Conservation (phyloP, 2,329 filamentous ascomycete species). For the Fusarium sp. region DNA sequence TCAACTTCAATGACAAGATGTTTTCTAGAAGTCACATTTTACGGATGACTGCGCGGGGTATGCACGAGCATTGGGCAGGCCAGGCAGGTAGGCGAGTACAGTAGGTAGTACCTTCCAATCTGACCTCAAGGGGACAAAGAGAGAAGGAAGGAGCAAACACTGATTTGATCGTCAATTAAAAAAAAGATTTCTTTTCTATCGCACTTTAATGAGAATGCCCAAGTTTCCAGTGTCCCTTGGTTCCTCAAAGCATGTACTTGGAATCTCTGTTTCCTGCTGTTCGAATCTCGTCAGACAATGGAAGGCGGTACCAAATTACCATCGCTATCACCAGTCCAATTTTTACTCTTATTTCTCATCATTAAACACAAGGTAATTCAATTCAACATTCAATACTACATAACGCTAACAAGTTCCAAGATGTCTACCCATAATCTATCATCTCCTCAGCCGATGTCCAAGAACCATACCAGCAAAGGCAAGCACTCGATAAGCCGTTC, state of each 20-base stretch:
- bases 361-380: neutral
- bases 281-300: neutral
- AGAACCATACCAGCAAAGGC: constrained; percentile 49
- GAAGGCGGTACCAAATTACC: neutral
- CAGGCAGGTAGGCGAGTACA: neutral
- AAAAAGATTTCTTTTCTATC: neutral
- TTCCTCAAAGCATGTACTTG: neutral
- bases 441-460: constrained; percentile 40
- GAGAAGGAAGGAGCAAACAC: neutral
- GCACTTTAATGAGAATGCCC: neutral
- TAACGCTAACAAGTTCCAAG: neutral
- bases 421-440: neutral
- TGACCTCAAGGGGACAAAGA: neutral
- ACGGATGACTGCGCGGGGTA: neutral
- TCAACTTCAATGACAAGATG: neutral
- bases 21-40: neutral
- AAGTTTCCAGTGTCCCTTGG: neutral
- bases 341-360: neutral
- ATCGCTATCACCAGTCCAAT: no score
- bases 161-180: neutral
- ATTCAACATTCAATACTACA: neutral
- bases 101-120: neutral
- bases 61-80: neutral
- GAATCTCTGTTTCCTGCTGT: neutral
- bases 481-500: constrained; percentile 57